Evolutionary conservation across 2,329 filamentous ascomycete genomes (phyloP).

Genomic region (Uncinocarpus reesii): DNA sequence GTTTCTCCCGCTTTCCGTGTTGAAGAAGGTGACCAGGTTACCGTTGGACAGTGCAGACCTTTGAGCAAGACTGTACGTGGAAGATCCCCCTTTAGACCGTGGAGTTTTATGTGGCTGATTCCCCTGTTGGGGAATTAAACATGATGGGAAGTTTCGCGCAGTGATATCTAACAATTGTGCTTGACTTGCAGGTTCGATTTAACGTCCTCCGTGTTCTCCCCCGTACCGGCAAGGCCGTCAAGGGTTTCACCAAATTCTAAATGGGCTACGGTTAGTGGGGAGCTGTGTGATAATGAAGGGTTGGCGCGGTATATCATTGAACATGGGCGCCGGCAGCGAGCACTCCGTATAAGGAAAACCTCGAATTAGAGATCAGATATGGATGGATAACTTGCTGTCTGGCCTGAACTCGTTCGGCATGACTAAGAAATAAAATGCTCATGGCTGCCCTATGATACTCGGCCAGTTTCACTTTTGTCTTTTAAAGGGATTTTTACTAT

Average conservation of each 20-base stretch:
- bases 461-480: slow-evolving; percentile 14
- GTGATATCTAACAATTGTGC: neutral
- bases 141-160: neutral
- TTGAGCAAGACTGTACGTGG: slow-evolving; percentile 95
- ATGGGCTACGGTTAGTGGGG: slow-evolving; percentile 22
- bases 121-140: neutral
- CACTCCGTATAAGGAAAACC: slow-evolving; percentile 5
- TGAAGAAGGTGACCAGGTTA: slow-evolving; percentile 98
- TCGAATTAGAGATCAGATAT: slow-evolving; percentile 11
- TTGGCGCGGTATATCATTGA: slow-evolving; percentile 22
- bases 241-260: slow-evolving; percentile 99
- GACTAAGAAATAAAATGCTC: slow-evolving; percentile 11
- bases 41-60: slow-evolving; percentile 98
- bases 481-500: slow-evolving; percentile 13
- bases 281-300: slow-evolving; percentile 12
- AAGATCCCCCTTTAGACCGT: neutral
- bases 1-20: slow-evolving; percentile 99
- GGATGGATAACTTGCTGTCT: slow-evolving; percentile 10
- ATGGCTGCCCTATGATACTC: slow-evolving; percentile 11
- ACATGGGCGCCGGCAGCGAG: neutral
- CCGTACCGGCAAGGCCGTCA: slow-evolving; percentile 92
- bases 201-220: slow-evolving; percentile 98
- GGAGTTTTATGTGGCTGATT: neutral
- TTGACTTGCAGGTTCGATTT: slow-evolving; percentile 69
- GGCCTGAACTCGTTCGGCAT: slow-evolving; percentile 1